Evolutionary conservation across 192 early-diverging fungal species (phyloP), one percentile per base, ranked within the genome.

Genomic region (Endogone sp.): DNA sequence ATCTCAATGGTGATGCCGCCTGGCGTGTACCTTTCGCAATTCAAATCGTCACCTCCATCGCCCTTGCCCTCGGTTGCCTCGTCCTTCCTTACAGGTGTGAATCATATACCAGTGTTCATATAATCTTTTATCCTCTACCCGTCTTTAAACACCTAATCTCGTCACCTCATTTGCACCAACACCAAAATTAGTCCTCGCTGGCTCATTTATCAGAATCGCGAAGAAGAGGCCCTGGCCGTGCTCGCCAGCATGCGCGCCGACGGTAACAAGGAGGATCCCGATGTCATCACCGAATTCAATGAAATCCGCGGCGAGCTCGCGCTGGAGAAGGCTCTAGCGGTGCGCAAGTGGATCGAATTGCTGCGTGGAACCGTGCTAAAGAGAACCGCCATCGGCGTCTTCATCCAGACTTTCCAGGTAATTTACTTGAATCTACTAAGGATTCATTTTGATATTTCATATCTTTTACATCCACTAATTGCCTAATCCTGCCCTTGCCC

Each of bases 101-200:
- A n/a, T n/a, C n/a, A n/a, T n/a, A n/a, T n/a, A n/a, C n/a, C n/a
- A n/a, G n/a, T n/a, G n/a, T n/a, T n/a, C n/a, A n/a, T n/a, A n/a
- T n/a, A n/a, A n/a, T n/a, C n/a, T n/a, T n/a, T 49, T 49, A 11
- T 49, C n/a, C n/a, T n/a, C n/a, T n/a, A n/a, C n/a, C n/a, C n/a
- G n/a, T n/a, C n/a, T n/a, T n/a, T n/a, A n/a, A n/a, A n/a, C n/a
- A n/a, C n/a, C n/a, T n/a, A n/a, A n/a, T 89, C 96, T 77, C 95
- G 94, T 23, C n/a, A n/a, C n/a, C n/a, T n/a, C n/a, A n/a, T n/a
- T n/a, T n/a, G n/a, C n/a, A n/a, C n/a, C n/a, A n/a, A n/a, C n/a
- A n/a, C n/a, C n/a, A n/a, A n/a, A n/a, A 90, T 80, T 72, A 94
- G 93, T 9, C 93, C 94, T 4, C 93, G 94, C 74, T 95, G 94